Evolutionary conservation across 257 asterid species (phyloP).

Genomic region (Penstemon davidsonii): DNA sequence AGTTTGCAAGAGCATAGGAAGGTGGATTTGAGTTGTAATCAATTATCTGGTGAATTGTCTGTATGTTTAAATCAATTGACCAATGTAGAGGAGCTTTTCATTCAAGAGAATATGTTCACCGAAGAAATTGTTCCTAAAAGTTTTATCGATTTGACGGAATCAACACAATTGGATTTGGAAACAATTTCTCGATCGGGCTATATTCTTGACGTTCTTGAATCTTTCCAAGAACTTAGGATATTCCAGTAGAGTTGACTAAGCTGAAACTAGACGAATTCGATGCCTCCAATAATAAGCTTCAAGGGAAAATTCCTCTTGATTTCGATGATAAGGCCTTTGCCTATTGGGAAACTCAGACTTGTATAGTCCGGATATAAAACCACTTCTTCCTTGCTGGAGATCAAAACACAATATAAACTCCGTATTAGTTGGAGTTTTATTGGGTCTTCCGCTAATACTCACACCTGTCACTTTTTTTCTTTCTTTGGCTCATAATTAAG

Average conservation of each 20-base stretch:
- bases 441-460: conserved; percentile 50
- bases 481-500: conserved; percentile 43
- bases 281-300: conserved; percentile 71
- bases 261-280: conserved; percentile 67
- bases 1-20: conserved; percentile 34
- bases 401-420: conserved; percentile 41
- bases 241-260: conserved; percentile 57
- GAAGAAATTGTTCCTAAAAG: conserved; percentile 57
- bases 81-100: conserved; percentile 54
- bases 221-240: conserved; percentile 62
- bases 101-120: conserved; percentile 51
- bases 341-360: conserved; percentile 63
- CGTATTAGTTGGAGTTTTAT: conserved; percentile 46
- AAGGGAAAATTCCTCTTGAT: conserved; percentile 63
- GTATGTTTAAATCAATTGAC: conserved; percentile 48
- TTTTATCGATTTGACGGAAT: conserved; percentile 44
- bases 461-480: neutral
- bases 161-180: conserved; percentile 62
- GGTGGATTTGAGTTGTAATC: conserved; percentile 48
- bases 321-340: conserved; percentile 47
- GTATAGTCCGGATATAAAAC: conserved; percentile 59
- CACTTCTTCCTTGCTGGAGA: conserved; percentile 54
- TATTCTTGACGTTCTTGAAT: conserved; percentile 66
- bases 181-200: conserved; percentile 48
- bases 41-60: conserved; percentile 66